Base-by-base conservation (phyloP, 2,329 filamentous ascomycete species). In the Ceratocystis variospora region DNA sequence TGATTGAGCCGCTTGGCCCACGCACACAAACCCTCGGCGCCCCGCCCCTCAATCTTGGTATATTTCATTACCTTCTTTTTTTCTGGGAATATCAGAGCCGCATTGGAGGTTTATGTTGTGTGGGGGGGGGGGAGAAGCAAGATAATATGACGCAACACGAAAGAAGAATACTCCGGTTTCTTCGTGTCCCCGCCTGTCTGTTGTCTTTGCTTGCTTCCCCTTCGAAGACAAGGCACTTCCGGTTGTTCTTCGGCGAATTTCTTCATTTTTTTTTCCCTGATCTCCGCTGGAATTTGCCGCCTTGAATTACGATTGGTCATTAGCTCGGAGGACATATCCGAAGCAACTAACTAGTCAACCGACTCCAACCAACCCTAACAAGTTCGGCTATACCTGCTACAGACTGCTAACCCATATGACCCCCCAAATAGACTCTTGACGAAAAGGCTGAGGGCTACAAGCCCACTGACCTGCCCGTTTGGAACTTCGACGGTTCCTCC, bases 401-500 rank as follows among this genome's bases (percentile, higher is more conserved):
- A 41, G 37, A 41, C 37, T 10, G 46, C 61, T 57, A 65, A 57
- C 19, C 22, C 19, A 12, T 3, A 22, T 65, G 48, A 10, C 17
- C 12, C 31, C 61, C 61, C 41, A 25, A 61, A 17, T 70, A 83
- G 81, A 83, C 81, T 64, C 77, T 83, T 44, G 75, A 77, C 57
- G 76, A 78, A 71, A 74, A 81, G 73, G 75, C 77, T 2, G 61
- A 48, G 5, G 62, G 65, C 37, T 81, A 80, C 76, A 78, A 75
- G 69, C 76, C 79, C 31, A 76, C 79, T 65, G 79, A 82, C 64
- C 79, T 83, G 62, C 80, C 81, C 65, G 78, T 79, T 70, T 81
- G 79, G 79, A 81, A 81, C 76, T 81, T 81, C 66, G 79, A 81
- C 66, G 93, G 93, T 74, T 96, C 90, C 67, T 96, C 91, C 15